Conservation (phyloP, 75 land plant genomes). For the Azolla pinnata region DNA sequence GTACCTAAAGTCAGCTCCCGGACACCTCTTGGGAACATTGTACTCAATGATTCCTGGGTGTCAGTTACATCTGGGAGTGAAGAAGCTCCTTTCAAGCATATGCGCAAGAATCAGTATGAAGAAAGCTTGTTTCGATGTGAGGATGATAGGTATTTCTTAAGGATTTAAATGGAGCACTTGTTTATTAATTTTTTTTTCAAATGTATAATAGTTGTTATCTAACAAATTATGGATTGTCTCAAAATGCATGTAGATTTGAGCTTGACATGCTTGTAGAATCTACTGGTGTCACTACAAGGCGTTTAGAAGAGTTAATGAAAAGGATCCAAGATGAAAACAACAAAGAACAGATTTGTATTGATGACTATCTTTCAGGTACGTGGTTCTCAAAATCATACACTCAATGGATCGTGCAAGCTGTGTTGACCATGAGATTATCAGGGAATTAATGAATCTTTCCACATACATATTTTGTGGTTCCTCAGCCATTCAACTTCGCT, state of each 20-base stretch:
- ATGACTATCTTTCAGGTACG: conserved; percentile 61
- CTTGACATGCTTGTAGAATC: conserved; percentile 30
- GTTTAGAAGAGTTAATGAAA: conserved; percentile 17
- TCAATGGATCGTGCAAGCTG: no score
- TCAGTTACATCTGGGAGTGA: conserved; percentile 37
- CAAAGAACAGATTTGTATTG: conserved; percentile 41
- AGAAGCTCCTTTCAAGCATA: conserved; percentile 29
- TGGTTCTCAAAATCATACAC: conserved; percentile 7
- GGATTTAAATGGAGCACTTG: no score
- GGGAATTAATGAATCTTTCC: no score
- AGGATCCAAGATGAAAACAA: conserved; percentile 9
- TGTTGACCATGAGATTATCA: not conserved
- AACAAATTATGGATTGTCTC: no score
- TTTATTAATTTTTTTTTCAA: no score
- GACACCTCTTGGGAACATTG: no score
- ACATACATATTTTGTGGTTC: no score
- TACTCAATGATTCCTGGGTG: conserved; percentile 26
- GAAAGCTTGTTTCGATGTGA: conserved; percentile 32
- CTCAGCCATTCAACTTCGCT: conserved; percentile 48
- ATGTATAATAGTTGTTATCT: no score
- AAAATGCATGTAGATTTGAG: conserved; percentile 25
- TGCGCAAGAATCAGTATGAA: conserved; percentile 34
- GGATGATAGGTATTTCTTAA: conserved; percentile 31
- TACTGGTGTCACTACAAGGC: conserved; percentile 20
- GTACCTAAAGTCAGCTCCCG: no score